These are phyloP conservation scores for Copromyces sp. DNA, from an alignment of 495 filamentous ascomycete genomes.

Conservation along the genomic window DNA sequence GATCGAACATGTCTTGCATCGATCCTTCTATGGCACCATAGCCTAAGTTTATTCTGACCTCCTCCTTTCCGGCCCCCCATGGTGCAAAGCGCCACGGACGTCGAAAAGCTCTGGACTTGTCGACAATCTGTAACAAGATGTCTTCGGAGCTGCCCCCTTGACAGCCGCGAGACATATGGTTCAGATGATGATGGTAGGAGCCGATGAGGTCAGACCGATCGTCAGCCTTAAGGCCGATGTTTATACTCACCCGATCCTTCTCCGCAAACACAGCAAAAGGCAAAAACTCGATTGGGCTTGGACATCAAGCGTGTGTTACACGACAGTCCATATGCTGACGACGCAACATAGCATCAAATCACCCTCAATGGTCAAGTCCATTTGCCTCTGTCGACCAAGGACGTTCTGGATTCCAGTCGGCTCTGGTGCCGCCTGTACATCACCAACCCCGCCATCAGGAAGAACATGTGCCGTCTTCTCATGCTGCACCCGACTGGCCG, in stretches of 20 bases:
- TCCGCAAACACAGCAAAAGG: background rate
- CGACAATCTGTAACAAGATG: too few relatives aligned
- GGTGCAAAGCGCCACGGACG: too few relatives aligned
- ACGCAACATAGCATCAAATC: background rate
- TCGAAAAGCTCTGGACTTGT: too few relatives aligned
- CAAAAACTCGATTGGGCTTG: background rate
- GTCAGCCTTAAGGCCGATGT: background rate
- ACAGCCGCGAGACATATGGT: background rate
- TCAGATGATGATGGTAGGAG: background rate
- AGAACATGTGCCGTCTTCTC: background rate
- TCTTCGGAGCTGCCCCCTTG: too few relatives aligned
- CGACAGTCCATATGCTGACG: background rate
- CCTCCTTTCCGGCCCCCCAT: background rate
- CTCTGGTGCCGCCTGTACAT: background rate
- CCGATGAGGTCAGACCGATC: background rate
- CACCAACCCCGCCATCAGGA: background rate
- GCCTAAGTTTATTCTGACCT: background rate
- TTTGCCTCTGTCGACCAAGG: background rate
- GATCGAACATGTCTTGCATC: background rate
- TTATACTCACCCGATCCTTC: background rate
- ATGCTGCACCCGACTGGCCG: background rate
- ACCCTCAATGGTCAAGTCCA: background rate
- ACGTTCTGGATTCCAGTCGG: background rate
- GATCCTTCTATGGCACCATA: background rate
- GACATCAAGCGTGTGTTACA: background rate